Conservation (phyloP, 768 basidiomycete species). For the Xanthoconium purpureum region DNA sequence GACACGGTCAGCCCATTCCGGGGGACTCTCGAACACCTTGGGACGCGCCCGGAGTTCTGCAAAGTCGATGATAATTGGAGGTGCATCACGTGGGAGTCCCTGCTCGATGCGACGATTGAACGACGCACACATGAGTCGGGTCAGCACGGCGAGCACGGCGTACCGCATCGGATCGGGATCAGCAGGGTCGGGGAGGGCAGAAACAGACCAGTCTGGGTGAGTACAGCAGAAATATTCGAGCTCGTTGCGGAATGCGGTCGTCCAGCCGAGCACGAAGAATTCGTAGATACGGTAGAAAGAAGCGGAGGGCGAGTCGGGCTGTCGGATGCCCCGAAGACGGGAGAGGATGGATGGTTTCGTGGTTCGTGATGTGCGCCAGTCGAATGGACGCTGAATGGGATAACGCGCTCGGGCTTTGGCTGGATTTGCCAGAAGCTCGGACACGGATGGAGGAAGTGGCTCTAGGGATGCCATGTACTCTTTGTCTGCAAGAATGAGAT, state of each 20-base stretch:
- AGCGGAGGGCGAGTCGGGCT: conserved; percentile 1
- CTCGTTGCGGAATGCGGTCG: conserved; percentile 11
- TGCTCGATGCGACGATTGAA: conserved; percentile 13
- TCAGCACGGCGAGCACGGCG: conserved; percentile 3
- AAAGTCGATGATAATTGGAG: conserved; percentile 10
- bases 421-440: neutral
- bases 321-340: neutral
- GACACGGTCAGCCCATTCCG: neutral
- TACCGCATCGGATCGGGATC: conserved; percentile 5
- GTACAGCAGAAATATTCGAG: conserved; percentile 11
- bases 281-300: conserved; percentile 9
- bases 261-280: conserved; percentile 11
- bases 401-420: neutral
- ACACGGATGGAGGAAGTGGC: conserved; percentile 3
- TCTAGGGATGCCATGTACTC: neutral
- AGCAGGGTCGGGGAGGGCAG: neutral
- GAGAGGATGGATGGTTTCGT: neutral
- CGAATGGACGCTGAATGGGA: neutral
- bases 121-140: conserved; percentile 8
- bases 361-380: conserved; percentile 5
- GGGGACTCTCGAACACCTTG: conserved; percentile 7
- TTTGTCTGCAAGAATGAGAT: neutral
- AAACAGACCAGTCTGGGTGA: conserved; percentile 5
- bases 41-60: conserved; percentile 7
- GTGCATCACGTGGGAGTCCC: conserved; percentile 8